A percentile compares a stretch with the other conserved stretches of the same genome.
phyloP scores from a whole-genome alignment of 352 stramenopile species.

The Phytophthora pisi region DNA sequence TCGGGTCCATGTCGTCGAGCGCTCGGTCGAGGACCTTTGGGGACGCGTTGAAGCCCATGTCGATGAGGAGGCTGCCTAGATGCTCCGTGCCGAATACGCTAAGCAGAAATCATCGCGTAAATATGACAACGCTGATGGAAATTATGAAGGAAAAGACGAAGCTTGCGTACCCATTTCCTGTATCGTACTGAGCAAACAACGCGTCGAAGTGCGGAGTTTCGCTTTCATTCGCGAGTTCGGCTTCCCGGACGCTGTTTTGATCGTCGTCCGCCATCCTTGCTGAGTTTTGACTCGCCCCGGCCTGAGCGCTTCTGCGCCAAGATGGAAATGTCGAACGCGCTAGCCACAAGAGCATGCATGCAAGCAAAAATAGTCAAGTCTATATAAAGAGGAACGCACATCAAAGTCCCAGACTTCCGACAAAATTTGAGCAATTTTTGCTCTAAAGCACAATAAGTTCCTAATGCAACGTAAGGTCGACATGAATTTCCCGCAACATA shows the following conservation, averaged over 20 bases:
- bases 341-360: not conserved
- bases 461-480: too few relatives aligned
- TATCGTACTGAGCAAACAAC: constrained; percentile 59
- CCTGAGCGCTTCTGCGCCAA: not conserved
- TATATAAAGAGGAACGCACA: constrained; percentile 16
- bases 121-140: not conserved
- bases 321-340: constrained; percentile 4
- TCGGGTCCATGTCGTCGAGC: constrained; percentile 74
- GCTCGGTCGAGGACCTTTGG: constrained; percentile 57
- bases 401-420: too few relatives aligned
- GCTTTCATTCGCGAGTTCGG: constrained; percentile 39
- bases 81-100: constrained; percentile 67
- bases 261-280: constrained; percentile 36
- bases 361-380: constrained; percentile 19
- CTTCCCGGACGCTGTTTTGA: constrained; percentile 32
- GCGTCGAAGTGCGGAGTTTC: constrained; percentile 72
- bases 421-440: too few relatives aligned
- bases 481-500: not conserved
- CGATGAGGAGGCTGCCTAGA: constrained; percentile 58
- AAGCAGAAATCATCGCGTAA: not conserved
- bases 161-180: constrained; percentile 36
- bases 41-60: constrained; percentile 74
- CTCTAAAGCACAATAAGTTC: too few relatives aligned
- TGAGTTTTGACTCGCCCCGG: not conserved
- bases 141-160: too few relatives aligned